phyloP scores from a whole-genome alignment of 805 yeast species.

The Schizosaccharomyces osmophilus region DNA sequence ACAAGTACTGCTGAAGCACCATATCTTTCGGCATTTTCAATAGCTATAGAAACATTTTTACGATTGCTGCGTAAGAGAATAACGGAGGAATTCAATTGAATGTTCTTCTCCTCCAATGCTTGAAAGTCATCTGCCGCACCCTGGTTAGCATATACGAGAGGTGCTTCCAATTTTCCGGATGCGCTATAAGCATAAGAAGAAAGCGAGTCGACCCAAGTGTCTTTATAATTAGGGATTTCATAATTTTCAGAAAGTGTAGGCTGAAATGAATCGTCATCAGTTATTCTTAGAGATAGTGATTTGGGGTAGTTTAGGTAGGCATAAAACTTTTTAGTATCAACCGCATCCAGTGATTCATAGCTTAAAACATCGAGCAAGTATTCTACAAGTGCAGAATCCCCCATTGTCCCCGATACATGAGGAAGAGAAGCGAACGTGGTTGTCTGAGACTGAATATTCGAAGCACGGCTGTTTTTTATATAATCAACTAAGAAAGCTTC shows the following conservation, averaged over 20 bases:
- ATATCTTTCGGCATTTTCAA: conserved; percentile 46
- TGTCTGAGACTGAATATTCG: not conserved
- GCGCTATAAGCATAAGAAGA: conserved; percentile 61
- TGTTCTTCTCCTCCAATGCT: conserved; percentile 21
- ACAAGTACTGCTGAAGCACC: conserved; percentile 46
- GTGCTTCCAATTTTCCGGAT: conserved; percentile 46
- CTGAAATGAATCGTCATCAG: not conserved
- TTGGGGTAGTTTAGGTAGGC: conserved; percentile 47
- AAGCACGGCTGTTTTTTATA: not conserved
- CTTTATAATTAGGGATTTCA: conserved; percentile 13
- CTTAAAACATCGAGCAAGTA: not conserved
- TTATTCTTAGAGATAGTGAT: conserved; percentile 10
- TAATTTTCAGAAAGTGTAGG: not conserved
- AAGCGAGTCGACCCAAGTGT: conserved; percentile 15
- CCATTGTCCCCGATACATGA: conserved; percentile 70
- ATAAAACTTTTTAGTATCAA: conserved; percentile 26
- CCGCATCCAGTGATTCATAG: conserved; percentile 27
- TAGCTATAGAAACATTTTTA: conserved; percentile 49
- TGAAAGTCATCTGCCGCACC: conserved; percentile 41
- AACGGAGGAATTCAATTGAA: conserved; percentile 30
- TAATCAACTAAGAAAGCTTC: not conserved
- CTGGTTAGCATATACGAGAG: conserved; percentile 41
- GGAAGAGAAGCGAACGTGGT: conserved; percentile 21
- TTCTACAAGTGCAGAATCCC: conserved; percentile 47
- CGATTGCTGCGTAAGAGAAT: conserved; percentile 45